Base-by-base conservation (phyloP, 2,329 filamentous ascomycete species). In the Paraphaeosphaeria minitans region DNA sequence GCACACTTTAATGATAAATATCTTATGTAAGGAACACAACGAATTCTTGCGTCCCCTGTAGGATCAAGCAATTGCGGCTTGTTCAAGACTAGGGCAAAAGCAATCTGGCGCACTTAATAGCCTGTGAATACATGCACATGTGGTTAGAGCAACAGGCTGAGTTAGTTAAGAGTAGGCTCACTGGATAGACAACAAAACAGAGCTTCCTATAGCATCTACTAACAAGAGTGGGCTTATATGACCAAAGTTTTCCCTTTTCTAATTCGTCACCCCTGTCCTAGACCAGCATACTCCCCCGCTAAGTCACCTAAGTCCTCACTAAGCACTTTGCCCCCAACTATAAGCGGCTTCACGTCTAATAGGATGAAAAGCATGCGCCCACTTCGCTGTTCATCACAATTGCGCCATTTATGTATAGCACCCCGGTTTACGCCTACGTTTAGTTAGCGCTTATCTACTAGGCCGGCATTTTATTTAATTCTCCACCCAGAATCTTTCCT, bases 81-180 rank as follows among this genome's bases (percentile, higher is more conserved):
- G 48, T 29, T 35, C 9, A 35, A 29, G 48, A 21, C 7, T 14
- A 35, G 22, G 16, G 9, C 29, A 6, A 31, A 19, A n/a, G 8
- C 13, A 50, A 37, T 16, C 35, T 31, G 19, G 29, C 48, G 14
- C 29, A 50, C 31, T 29, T 21, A 21, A 50, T 50, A 2, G 48
- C 48, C 22, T 50, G 48, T 14, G 48, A 50, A 21, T 50, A 29
- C 31, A 50, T 50, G 5, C 48, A 50, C 48, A 50, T 50, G 48
- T 50, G 48, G 48, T 50, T 50, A n/a, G 48, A 50, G 3, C 31
- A 50, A 21, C 21, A 29, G 13, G 48, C 48, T 9, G 6, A 50
- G n/a, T 9, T 14, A 14, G 48, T 50, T 14, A 50, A 50, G 29
- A 37, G 35, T 3, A 27, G 24, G 24, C 24, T 27, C 24, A 27